phyloP scores from a whole-genome alignment of 192 early-diverging fungal genomes.

The Coemansia sp. region DNA sequence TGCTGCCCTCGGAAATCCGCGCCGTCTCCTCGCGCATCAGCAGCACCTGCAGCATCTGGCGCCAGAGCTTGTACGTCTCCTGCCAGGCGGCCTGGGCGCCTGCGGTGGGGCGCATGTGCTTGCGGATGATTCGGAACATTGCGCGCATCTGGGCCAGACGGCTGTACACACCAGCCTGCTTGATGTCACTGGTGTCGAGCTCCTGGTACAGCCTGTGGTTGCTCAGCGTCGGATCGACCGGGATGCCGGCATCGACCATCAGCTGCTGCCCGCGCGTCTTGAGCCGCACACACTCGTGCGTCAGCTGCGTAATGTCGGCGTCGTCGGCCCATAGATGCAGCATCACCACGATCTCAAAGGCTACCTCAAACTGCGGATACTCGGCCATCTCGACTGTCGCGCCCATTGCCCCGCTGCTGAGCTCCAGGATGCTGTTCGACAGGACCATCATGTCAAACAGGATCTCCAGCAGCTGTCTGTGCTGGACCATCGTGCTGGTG shows the following conservation, averaged over 20 bases:
- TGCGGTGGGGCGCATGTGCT: slow-evolving; percentile 53
- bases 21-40: slow-evolving; percentile 52
- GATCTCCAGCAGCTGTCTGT: slow-evolving; percentile 52
- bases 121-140: slow-evolving; percentile 53
- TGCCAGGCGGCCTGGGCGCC: slow-evolving; percentile 56
- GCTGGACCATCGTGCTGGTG: slow-evolving; percentile 51
- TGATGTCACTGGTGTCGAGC: slow-evolving; percentile 81
- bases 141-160: slow-evolving; percentile 52
- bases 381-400: slow-evolving; percentile 51
- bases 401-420: slow-evolving; percentile 64
- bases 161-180: slow-evolving; percentile 56
- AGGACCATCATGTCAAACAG: slow-evolving; percentile 63
- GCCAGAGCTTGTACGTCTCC: slow-evolving; percentile 56
- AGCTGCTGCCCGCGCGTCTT: slow-evolving; percentile 45
- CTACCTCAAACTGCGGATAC: slow-evolving; percentile 57
- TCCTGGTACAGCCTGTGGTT: slow-evolving; percentile 89
- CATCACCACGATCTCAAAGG: slow-evolving; percentile 67
- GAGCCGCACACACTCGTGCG: slow-evolving; percentile 46
- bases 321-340: slow-evolving; percentile 65
- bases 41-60: slow-evolving; percentile 54
- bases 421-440: slow-evolving; percentile 76
- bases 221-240: slow-evolving; percentile 63
- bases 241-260: slow-evolving; percentile 65
- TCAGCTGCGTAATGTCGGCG: slow-evolving; percentile 50
- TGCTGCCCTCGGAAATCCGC: slow-evolving; percentile 31